Percentiles rank a stretch among this genome's conserved stretches.
phyloP scores from a whole-genome alignment of 768 basidiomycete genomes.

The Pleurotus tuber-regium region DNA sequence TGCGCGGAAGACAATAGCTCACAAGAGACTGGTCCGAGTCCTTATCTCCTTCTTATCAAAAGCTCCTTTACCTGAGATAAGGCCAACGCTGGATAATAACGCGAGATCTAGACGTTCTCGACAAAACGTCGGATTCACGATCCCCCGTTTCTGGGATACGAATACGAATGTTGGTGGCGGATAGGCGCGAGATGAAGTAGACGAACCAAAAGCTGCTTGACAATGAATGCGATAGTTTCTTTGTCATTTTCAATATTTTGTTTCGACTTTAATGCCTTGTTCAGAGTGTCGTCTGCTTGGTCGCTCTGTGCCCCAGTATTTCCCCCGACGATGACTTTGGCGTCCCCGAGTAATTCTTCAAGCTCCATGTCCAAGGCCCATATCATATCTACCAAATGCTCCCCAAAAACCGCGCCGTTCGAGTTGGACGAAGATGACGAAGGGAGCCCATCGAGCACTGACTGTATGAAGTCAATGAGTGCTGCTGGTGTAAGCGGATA shows the following conservation, averaged over 20 bases:
- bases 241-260: slow-evolving; percentile 62
- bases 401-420: slow-evolving; percentile 52
- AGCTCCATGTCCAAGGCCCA: slow-evolving; percentile 80
- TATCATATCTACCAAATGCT: slow-evolving; percentile 72
- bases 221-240: slow-evolving; percentile 51
- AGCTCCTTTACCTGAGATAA: slow-evolving; percentile 63
- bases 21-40: slow-evolving; percentile 81
- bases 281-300: slow-evolving; percentile 16
- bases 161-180: slow-evolving; percentile 8
- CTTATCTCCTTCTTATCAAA: slow-evolving; percentile 81
- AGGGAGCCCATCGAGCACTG: slow-evolving; percentile 58
- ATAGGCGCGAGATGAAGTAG: slow-evolving; percentile 8
- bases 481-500: slow-evolving; percentile 43
- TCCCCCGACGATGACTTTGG: slow-evolving; percentile 37
- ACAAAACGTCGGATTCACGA: slow-evolving; percentile 60
- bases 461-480: slow-evolving; percentile 64
- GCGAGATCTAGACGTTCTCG: slow-evolving; percentile 72
- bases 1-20: slow-evolving; percentile 32
- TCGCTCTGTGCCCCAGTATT: slow-evolving; percentile 27
- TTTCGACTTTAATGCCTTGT: slow-evolving; percentile 46
- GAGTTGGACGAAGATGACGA: slow-evolving; percentile 56
- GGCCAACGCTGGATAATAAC: slow-evolving; percentile 58
- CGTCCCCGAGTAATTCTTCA: slow-evolving; percentile 65
- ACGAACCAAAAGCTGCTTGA: slow-evolving; percentile 63
- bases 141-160: slow-evolving; percentile 46